Percentiles rank a stretch among this genome's conserved stretches.
Evolutionary conservation across 345 rosid genomes (phyloP).

Genomic region (Erodium maritimum): DNA sequence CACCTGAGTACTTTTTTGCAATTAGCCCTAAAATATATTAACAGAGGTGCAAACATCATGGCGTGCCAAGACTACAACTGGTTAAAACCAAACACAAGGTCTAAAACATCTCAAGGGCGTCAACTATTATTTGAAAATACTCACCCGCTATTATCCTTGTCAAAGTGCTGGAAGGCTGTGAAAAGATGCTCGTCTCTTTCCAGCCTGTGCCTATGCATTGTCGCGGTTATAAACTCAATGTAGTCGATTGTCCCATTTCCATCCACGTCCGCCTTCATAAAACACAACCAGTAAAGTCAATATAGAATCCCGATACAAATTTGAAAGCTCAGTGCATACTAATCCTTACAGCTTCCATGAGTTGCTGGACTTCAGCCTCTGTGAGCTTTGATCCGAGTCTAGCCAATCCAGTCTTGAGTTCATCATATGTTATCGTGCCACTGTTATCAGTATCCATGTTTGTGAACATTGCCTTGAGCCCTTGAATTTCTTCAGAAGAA

Average conservation of each 20-base stretch:
- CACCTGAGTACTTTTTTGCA: no score
- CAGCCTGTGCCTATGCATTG: conserved; percentile 37
- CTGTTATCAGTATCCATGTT: conserved; percentile 33
- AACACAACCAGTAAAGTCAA: not conserved
- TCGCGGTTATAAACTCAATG: conserved; percentile 25
- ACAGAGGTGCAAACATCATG: no score
- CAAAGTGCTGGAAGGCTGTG: conserved; percentile 65
- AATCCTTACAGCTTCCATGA: conserved; percentile 40
- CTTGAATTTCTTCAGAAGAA: conserved; percentile 28
- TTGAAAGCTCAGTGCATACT: not conserved
- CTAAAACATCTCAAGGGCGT: not conserved
- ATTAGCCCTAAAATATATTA: no score
- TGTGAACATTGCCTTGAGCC: conserved; percentile 27
- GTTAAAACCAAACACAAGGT: no score
- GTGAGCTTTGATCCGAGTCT: conserved; percentile 33
- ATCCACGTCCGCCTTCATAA: conserved; percentile 31
- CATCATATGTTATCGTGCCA: conserved; percentile 34
- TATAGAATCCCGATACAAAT: not conserved
- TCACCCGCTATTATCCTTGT: conserved; percentile 73
- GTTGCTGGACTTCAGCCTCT: conserved; percentile 31
- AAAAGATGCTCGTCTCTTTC: conserved; percentile 69
- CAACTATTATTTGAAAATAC: conserved; percentile 2
- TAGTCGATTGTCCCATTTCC: conserved; percentile 30
- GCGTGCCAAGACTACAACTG: no score
- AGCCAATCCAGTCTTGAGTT: conserved; percentile 27